These are phyloP conservation scores for Lactarius vividus DNA, from an alignment of 768 basidiomycete species.

Conservation along the genomic window DNA sequence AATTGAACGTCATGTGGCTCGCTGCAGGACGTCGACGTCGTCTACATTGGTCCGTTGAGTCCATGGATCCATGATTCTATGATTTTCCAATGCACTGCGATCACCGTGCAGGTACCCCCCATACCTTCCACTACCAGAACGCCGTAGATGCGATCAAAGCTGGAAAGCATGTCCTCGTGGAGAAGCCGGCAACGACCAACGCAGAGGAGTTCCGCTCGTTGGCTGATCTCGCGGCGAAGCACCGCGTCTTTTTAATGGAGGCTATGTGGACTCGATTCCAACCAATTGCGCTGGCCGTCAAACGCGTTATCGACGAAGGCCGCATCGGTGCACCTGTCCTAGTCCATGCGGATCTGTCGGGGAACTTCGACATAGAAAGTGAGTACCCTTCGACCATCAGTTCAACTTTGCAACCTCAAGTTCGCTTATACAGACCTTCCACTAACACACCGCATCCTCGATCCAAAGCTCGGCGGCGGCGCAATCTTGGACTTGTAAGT, in stretches of 20 bases:
- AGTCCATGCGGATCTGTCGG: slow-evolving; percentile 75
- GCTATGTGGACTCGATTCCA: slow-evolving; percentile 87
- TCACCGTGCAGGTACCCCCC: slow-evolving; percentile 65
- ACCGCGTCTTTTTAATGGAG: slow-evolving; percentile 89
- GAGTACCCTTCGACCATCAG: slow-evolving; percentile 29
- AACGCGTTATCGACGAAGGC: slow-evolving; percentile 59
- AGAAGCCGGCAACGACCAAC: slow-evolving; percentile 85
- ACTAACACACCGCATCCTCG: slow-evolving; percentile 68
- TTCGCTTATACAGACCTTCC: slow-evolving; percentile 49
- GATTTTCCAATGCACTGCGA: background rate
- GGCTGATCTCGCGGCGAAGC: slow-evolving; percentile 68
- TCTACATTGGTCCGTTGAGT: slow-evolving; percentile 63
- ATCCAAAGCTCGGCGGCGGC: slow-evolving; percentile 79
- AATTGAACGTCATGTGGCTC: background rate
- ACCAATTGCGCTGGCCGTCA: slow-evolving; percentile 62
- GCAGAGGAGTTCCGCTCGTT: slow-evolving; percentile 72
- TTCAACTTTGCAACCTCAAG: background rate
- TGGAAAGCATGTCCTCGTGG: slow-evolving; percentile 83
- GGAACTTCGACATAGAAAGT: slow-evolving; percentile 66
- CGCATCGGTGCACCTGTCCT: slow-evolving; percentile 64
- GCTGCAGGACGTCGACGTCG: slow-evolving; percentile 58
- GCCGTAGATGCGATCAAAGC: slow-evolving; percentile 72
- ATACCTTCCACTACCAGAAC: slow-evolving; percentile 79
- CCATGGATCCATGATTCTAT: background rate
- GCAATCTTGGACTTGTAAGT: slow-evolving; percentile 80